Percentiles rank a stretch among this genome's conserved stretches.
phyloP scores from a whole-genome alignment of 2,329 filamentous ascomycete species.

The Penicillium sp. region DNA sequence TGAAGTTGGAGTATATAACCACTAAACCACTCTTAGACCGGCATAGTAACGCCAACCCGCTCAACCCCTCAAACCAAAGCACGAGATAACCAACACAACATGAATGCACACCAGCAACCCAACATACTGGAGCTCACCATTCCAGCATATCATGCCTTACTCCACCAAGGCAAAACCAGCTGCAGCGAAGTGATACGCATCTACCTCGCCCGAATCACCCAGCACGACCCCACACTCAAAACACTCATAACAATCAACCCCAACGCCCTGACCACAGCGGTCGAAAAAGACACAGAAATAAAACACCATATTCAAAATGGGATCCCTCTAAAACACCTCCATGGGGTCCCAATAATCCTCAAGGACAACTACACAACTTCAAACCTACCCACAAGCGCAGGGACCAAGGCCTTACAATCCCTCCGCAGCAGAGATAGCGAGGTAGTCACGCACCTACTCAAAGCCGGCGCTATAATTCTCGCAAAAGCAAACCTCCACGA shows the following conservation, averaged over 20 bases:
- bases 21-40: not conserved
- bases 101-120: not conserved
- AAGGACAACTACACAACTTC: constrained; percentile 65
- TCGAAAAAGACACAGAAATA: constrained; percentile 47
- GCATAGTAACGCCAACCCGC: not conserved
- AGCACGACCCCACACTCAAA: constrained; percentile 58
- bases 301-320: not conserved
- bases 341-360: constrained; percentile 62
- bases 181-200: constrained; percentile 57
- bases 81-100: not conserved
- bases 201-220: constrained; percentile 59
- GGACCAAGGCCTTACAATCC: constrained; percentile 51
- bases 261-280: constrained; percentile 50
- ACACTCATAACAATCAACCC: constrained; percentile 58
- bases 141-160: constrained; percentile 55
- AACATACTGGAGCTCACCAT: constrained; percentile 56
- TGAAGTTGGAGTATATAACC: not conserved
- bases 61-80: not conserved
- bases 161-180: constrained; percentile 54
- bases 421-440: constrained; percentile 48
- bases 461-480: constrained; percentile 58
- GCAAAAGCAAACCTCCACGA: constrained; percentile 65
- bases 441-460: constrained; percentile 51
- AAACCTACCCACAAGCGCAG: constrained; percentile 60
- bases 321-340: constrained; percentile 38